Conservation (phyloP, 331 rosid genomes). For the Ulmus americana region DNA sequence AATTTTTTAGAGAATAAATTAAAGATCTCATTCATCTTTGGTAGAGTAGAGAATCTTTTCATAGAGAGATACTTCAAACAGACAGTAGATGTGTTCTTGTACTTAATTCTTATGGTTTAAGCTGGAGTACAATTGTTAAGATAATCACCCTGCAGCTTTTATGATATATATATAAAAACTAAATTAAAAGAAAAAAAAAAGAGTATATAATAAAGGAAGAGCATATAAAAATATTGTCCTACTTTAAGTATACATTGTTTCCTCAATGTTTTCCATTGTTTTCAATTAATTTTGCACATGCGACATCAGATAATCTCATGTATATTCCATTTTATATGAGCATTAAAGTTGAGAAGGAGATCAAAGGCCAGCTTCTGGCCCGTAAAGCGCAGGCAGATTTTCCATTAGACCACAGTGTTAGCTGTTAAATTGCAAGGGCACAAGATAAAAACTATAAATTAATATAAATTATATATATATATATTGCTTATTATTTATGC, state of each 20-base stretch:
- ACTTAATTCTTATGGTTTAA: background rate
- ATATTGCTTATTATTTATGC: slow-evolving; percentile 3
- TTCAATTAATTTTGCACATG: slow-evolving; percentile 2
- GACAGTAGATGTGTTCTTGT: background rate
- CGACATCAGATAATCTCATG: background rate
- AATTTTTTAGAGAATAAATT: no score
- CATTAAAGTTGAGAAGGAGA: background rate
- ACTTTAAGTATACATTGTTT: background rate
- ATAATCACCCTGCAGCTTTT: background rate
- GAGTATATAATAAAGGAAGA: background rate
- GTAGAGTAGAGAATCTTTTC: no score
- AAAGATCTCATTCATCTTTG: no score
- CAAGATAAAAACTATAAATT: no score
- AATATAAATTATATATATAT: background rate
- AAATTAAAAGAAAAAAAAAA: background rate
- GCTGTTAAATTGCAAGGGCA: slow-evolving; percentile 12
- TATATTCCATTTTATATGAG: background rate
- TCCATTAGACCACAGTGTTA: background rate
- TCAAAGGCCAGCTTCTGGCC: background rate
- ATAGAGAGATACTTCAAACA: background rate
- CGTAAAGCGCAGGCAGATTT: background rate
- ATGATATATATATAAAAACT: background rate
- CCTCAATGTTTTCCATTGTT: background rate
- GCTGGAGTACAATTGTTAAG: background rate
- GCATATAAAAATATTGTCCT: slow-evolving; percentile 6